Conservation (phyloP, 2,329 filamentous ascomycete species). For the Aspergillus quadrilineatus region DNA sequence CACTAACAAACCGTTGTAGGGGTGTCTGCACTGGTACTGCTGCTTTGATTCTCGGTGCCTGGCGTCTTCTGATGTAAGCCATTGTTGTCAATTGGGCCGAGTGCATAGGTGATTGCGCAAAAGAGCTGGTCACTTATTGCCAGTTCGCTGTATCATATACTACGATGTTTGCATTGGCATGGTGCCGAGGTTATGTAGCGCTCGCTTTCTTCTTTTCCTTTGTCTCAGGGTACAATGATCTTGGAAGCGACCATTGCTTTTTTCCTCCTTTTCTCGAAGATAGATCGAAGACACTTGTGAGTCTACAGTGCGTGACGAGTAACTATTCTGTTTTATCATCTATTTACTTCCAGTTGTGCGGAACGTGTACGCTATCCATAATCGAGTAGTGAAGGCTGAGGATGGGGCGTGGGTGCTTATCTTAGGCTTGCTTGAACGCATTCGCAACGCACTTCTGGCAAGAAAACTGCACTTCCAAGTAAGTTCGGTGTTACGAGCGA, state of each 20-base stretch:
- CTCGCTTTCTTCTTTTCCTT: neutral
- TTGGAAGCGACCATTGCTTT: neutral
- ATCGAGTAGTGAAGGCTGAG: neutral
- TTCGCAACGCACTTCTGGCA: no score
- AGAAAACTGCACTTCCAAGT: no score
- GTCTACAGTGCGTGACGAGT: no score
- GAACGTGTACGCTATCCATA: neutral
- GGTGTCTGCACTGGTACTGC: conserved; percentile 67
- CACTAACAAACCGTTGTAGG: conserved; percentile 41
- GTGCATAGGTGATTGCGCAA: neutral
- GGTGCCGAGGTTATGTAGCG: neutral
- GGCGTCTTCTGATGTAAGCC: conserved; percentile 62
- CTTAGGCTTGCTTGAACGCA: neutral
- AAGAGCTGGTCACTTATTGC: neutral
- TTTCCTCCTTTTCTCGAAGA: neutral
- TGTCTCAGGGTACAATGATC: neutral
- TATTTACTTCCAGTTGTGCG: neutral
- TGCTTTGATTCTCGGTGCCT: conserved; percentile 65
- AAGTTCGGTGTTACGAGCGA: no score
- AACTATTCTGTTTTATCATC: neutral
- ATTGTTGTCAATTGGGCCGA: neutral
- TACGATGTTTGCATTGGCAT: neutral
- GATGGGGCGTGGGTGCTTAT: neutral
- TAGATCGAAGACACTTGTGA: neutral
- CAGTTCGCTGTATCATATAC: neutral